A percentile compares a stretch with the other conserved stretches of the same genome.
These are phyloP conservation scores for Drechslerella dactyloides DNA, from an alignment of 2,329 filamentous ascomycete genomes.

Conservation along the genomic window DNA sequence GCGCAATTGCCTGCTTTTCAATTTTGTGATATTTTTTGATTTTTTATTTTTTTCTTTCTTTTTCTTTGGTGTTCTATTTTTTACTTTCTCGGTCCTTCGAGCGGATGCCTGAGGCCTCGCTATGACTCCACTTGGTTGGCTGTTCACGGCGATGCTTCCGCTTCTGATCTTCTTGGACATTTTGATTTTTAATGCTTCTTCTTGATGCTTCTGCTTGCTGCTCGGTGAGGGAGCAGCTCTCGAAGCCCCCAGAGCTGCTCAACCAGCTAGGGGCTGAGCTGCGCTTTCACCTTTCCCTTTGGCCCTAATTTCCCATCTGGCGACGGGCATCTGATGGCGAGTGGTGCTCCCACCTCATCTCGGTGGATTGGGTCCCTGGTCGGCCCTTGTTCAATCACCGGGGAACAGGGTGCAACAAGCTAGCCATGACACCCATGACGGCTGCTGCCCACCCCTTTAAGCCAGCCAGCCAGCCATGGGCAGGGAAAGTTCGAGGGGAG, in stretches of 20 bases:
- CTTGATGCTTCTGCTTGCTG: background rate
- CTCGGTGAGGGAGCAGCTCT: slow-evolving; percentile 7
- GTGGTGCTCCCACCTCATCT: slow-evolving; percentile 43
- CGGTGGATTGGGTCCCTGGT: slow-evolving; percentile 47
- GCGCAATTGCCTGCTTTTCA: slow-evolving; percentile 32
- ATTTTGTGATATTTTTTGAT: slow-evolving; percentile 19
- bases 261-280: slow-evolving; percentile 46
- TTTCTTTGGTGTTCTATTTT: slow-evolving; percentile 16
- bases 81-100: background rate
- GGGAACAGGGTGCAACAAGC: slow-evolving; percentile 15
- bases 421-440: slow-evolving; percentile 44
- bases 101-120: slow-evolving; percentile 3
- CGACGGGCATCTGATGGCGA: slow-evolving; percentile 46
- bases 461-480: slow-evolving; percentile 18
- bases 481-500: slow-evolving; percentile 24
- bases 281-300: slow-evolving; percentile 44
- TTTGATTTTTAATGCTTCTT: background rate
- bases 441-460: slow-evolving; percentile 28
- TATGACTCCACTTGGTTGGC: background rate
- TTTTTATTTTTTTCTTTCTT: slow-evolving; percentile 35
- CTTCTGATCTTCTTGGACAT: background rate
- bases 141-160: background rate
- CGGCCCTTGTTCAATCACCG: slow-evolving; percentile 50
- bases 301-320: slow-evolving; percentile 43
- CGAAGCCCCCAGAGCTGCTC: slow-evolving; percentile 20